phyloP scores from a whole-genome alignment of 208 protist species.

The Trypanosoma congolense region DNA sequence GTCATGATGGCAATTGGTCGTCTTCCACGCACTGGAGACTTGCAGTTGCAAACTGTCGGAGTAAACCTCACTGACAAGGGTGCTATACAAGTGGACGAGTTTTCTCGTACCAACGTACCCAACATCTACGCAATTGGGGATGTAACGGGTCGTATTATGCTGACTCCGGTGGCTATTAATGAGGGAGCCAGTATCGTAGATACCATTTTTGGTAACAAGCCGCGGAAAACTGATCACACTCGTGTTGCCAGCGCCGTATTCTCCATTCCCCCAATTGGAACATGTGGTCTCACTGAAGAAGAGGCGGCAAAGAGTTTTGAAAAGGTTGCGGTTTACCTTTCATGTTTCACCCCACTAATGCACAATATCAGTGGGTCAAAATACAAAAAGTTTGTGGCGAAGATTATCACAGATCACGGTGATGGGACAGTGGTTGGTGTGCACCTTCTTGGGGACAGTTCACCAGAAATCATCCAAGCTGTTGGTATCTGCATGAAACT shows the following conservation, averaged over 20 bases:
- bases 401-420: conserved; percentile 76
- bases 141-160: conserved; percentile 84
- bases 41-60: conserved; percentile 91
- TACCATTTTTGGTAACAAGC: conserved; percentile 79
- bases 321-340: conserved; percentile 80
- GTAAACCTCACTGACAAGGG: conserved; percentile 83
- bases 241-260: conserved; percentile 90
- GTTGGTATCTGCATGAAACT: conserved; percentile 87
- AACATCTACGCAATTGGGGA: conserved; percentile 98
- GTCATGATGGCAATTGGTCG: conserved; percentile 96
- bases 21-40: conserved; percentile 80
- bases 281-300: conserved; percentile 83
- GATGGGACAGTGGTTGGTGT: conserved; percentile 80
- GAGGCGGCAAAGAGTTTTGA: conserved; percentile 59
- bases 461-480: conserved; percentile 89
- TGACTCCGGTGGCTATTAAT: conserved; percentile 90
- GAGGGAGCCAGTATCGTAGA: conserved; percentile 78
- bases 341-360: conserved; percentile 83
- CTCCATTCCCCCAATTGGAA: conserved; percentile 86
- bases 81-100: conserved; percentile 87
- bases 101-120: conserved; percentile 92
- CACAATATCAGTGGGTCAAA: conserved; percentile 83
- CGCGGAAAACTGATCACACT: conserved; percentile 65
- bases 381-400: conserved; percentile 86
- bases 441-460: conserved; percentile 82